phyloP scores from a whole-genome alignment of 495 filamentous ascomycete genomes.

The Cenococcum geophilum region DNA sequence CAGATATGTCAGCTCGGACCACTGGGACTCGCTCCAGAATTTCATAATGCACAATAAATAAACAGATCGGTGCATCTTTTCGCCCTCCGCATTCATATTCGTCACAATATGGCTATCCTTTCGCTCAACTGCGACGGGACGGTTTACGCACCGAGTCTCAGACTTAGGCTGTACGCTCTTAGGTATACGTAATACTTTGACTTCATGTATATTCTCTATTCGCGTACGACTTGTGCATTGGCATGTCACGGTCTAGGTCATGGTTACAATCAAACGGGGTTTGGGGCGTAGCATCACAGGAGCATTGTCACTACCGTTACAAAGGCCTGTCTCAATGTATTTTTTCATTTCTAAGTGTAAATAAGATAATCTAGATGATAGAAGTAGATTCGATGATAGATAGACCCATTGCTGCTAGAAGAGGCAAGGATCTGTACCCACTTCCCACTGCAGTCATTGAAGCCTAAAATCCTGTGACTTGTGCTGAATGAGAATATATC shows the following conservation, averaged over 20 bases:
- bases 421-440: too few relatives aligned
- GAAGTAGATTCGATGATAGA: too few relatives aligned
- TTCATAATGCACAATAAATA: conserved; percentile 83
- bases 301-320: too few relatives aligned
- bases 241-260: neutral
- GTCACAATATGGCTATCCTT: neutral
- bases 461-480: too few relatives aligned
- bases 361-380: too few relatives aligned
- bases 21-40: conserved; percentile 75
- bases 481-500: too few relatives aligned
- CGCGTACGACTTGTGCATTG: neutral
- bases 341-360: too few relatives aligned
- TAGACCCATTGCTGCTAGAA: too few relatives aligned
- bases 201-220: neutral
- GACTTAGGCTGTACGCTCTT: neutral
- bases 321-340: too few relatives aligned
- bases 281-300: too few relatives aligned
- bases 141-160: neutral
- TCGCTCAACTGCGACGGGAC: too few relatives aligned
- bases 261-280: neutral
- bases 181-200: neutral
- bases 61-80: conserved; percentile 1
- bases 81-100: neutral
- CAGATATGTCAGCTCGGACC: conserved; percentile 66
- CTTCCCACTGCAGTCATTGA: too few relatives aligned